Conservation (phyloP, 176 grass and related monocot species). For the Puccinellia tenuiflora region DNA sequence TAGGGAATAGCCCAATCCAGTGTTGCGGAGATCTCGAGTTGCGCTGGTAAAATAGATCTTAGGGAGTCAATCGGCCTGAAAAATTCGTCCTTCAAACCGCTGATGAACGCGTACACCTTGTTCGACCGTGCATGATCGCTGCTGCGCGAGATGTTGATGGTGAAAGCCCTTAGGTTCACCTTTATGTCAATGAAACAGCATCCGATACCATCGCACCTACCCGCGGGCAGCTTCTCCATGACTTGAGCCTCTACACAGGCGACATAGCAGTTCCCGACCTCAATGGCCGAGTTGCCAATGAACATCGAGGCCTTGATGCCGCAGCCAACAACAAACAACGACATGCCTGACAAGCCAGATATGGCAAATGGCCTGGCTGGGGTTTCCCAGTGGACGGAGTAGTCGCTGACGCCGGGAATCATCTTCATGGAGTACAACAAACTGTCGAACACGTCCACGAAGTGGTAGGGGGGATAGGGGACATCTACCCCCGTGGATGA, state of each 20-base stretch:
- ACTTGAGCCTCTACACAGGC: neutral
- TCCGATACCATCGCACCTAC: neutral
- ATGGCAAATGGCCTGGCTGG: neutral
- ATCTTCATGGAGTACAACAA: neutral
- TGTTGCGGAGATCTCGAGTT: neutral
- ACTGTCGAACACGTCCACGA: neutral
- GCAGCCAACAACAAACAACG: neutral
- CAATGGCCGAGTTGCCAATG: neutral
- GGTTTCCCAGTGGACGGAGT: neutral
- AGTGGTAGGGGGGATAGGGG: too few species aligned
- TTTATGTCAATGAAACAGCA: neutral
- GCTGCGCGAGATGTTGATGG: neutral
- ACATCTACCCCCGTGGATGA: neutral
- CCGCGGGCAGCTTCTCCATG: neutral
- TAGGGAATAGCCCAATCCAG: conserved; percentile 4
- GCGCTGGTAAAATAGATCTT: neutral
- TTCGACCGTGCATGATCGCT: neutral
- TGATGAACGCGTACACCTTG: neutral
- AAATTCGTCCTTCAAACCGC: neutral
- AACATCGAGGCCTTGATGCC: neutral
- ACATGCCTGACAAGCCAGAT: neutral
- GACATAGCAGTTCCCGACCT: neutral
- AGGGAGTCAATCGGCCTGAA: neutral
- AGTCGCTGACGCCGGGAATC: neutral
- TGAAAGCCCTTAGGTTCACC: neutral